A percentile compares a stretch with the other conserved stretches of the same genome.
Evolutionary conservation across 176 grass and related monocot genomes (phyloP).

Genomic region (Eleusine coracana): DNA sequence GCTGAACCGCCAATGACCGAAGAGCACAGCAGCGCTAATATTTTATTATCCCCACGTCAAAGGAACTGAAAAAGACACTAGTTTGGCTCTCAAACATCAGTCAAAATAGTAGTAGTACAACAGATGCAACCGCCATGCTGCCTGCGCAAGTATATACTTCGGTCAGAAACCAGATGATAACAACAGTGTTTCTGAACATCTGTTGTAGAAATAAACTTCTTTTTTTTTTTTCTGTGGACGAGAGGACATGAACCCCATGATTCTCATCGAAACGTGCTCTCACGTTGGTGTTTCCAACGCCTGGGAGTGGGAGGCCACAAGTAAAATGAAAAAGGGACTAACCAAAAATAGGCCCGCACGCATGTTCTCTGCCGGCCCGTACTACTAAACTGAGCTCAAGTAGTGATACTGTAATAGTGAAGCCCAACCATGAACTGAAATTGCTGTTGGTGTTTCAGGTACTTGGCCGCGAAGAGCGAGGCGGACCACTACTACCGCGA

Average conservation of each 20-base stretch:
- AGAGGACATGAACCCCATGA: background rate
- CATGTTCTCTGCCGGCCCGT: background rate
- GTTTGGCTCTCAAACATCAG: background rate
- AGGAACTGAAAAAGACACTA: background rate
- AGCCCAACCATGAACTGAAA: background rate
- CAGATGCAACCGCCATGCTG: background rate
- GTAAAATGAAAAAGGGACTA: background rate
- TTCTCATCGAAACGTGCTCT: background rate
- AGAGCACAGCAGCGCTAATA: background rate
- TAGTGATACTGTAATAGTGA: background rate
- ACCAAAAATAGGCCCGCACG: background rate
- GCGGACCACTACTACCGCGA: constrained; percentile 86
- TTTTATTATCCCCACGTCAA: background rate
- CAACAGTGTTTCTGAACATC: no score
- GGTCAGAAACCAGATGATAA: background rate
- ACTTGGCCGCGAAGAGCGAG: constrained; percentile 93
- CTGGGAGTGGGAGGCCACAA: background rate
- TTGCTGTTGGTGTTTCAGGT: constrained; percentile 46
- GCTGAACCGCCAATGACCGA: background rate
- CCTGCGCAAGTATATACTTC: background rate
- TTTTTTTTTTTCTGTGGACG: background rate
- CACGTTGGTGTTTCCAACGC: background rate
- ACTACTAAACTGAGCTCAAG: background rate
- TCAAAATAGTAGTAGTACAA: background rate
- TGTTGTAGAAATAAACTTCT: no score